Percentiles rank a stretch among this genome's conserved stretches.
phyloP scores from a whole-genome alignment of 768 basidiomycete species.

The Russula emetica region DNA sequence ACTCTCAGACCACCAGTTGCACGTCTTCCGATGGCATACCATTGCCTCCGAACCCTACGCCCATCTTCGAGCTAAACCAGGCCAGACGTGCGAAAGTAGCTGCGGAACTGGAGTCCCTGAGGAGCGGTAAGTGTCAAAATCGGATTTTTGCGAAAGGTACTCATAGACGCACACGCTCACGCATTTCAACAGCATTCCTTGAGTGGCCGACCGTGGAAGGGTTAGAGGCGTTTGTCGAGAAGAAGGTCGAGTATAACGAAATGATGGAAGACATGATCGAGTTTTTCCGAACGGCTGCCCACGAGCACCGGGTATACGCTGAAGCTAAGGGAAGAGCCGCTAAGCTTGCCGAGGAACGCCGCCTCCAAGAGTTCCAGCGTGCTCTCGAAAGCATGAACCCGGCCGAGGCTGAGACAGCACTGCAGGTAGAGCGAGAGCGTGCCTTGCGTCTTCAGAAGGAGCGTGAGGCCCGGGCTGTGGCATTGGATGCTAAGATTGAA shows the following conservation, averaged over 20 bases:
- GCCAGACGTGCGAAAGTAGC: background rate
- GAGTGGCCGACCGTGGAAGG: constrained; percentile 7
- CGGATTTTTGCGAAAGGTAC: background rate
- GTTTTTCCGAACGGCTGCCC: background rate
- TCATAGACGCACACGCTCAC: background rate
- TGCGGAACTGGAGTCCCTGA: background rate
- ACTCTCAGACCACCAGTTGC: background rate
- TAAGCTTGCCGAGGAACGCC: background rate
- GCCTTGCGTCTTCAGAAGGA: background rate
- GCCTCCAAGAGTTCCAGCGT: background rate
- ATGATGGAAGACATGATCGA: background rate
- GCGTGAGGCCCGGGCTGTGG: background rate
- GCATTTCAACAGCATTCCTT: constrained; percentile 5
- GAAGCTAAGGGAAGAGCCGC: background rate
- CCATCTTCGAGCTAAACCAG: background rate
- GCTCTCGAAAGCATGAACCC: constrained; percentile 1
- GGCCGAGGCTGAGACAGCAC: background rate
- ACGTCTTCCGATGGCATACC: background rate
- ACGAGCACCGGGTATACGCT: background rate
- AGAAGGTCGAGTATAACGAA: constrained; percentile 1
- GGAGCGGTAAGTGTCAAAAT: background rate
- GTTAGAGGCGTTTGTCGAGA: constrained; percentile 15
- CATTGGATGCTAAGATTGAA: background rate
- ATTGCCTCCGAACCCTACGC: background rate
- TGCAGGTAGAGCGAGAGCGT: background rate